phyloP scores from a whole-genome alignment of 768 basidiomycete genomes.

The Agaricus sinodeliciosus region DNA sequence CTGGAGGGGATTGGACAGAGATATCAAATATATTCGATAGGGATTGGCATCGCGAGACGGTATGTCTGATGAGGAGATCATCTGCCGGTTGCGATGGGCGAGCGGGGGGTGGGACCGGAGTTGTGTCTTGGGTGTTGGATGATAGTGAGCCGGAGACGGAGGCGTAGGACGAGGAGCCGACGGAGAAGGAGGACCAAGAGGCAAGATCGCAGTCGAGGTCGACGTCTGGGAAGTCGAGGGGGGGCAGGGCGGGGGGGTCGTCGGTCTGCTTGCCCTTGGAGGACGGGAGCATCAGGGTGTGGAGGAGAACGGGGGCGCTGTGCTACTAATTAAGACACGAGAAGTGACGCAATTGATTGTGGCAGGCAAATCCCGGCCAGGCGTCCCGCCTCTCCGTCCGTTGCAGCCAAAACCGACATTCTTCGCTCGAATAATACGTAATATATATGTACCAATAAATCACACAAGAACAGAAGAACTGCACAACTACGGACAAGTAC shows the following conservation, averaged over 20 bases:
- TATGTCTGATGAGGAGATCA: conserved; percentile 14
- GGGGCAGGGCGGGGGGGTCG: conserved; percentile 57
- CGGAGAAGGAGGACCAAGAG: conserved; percentile 29
- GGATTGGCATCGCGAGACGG: conserved; percentile 46
- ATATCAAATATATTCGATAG: conserved; percentile 46
- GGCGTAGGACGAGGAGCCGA: conserved; percentile 31
- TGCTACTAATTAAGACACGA: too few species aligned
- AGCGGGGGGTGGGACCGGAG: conserved; percentile 10
- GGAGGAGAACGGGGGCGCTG: not conserved
- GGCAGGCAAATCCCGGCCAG: not conserved
- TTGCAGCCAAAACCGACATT: not conserved
- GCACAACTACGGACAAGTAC: conserved; percentile 15
- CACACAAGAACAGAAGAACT: conserved; percentile 21
- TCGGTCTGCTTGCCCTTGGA: conserved; percentile 51
- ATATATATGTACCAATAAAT: conserved; percentile 10
- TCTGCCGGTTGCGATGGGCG: conserved; percentile 14
- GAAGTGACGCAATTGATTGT: conserved; percentile 7
- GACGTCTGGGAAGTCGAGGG: conserved; percentile 53
- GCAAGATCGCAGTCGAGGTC: conserved; percentile 38
- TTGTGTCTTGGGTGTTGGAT: conserved; percentile 13
- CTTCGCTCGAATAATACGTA: not conserved
- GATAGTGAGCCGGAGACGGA: conserved; percentile 12
- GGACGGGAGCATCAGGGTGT: conserved; percentile 11
- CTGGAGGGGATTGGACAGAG: conserved; percentile 34
- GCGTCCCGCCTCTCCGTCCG: conserved; percentile 6